A percentile compares a stretch with the other conserved stretches of the same genome.
Evolutionary conservation across 2,329 filamentous ascomycete species (phyloP).

Genomic region (Endothia cerciana): DNA sequence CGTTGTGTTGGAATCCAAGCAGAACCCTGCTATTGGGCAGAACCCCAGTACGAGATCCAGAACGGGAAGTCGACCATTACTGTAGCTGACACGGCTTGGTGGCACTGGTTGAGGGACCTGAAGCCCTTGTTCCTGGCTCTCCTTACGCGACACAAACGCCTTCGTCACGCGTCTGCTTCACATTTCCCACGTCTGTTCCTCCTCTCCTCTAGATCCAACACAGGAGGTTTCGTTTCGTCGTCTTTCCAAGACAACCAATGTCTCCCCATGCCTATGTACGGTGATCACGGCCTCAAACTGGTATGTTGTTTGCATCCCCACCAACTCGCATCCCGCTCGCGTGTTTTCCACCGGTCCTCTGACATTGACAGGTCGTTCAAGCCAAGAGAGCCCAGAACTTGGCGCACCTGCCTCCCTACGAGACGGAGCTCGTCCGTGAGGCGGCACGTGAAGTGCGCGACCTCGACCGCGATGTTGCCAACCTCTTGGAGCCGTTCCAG

Average conservation of each 20-base stretch:
- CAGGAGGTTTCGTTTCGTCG: neutral
- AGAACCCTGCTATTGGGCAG: constrained; percentile 13
- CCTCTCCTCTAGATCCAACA: neutral
- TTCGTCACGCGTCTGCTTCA: constrained; percentile 6
- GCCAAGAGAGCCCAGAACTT: constrained; percentile 93
- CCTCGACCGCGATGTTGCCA: constrained; percentile 81
- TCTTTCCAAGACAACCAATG: constrained; percentile 11
- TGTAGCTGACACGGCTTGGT: neutral
- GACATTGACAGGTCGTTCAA: constrained; percentile 74
- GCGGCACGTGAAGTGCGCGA: constrained; percentile 92
- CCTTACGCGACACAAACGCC: constrained; percentile 8
- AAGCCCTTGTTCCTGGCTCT: neutral
- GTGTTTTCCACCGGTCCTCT: constrained; percentile 30
- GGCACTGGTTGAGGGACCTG: neutral
- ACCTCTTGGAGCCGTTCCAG: constrained; percentile 79
- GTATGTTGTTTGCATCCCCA: constrained; percentile 51
- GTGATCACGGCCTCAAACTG: constrained; percentile 84
- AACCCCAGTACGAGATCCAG: constrained; percentile 4
- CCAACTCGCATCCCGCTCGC: constrained; percentile 6
- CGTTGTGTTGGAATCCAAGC: constrained; percentile 17
- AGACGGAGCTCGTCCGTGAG: constrained; percentile 85
- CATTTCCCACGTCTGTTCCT: neutral
- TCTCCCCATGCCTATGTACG: constrained; percentile 67
- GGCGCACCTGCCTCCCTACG: constrained; percentile 84
- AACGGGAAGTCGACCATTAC: constrained; percentile 1